Conservation (phyloP, 495 filamentous ascomycete genomes). For the Penicillium salamii region DNA sequence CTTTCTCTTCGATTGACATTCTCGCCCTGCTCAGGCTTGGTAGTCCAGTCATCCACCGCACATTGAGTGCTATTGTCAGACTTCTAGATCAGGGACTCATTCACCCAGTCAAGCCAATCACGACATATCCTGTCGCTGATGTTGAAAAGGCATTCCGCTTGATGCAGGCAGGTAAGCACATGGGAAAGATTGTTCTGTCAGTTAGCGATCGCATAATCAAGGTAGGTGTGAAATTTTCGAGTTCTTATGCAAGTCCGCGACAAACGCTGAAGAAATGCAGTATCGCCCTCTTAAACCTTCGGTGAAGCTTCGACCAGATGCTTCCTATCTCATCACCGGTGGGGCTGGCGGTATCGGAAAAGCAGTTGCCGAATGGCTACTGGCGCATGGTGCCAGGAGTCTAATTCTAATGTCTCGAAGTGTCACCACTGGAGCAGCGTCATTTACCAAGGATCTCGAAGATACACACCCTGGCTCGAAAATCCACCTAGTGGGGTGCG, state of each 20-base stretch:
- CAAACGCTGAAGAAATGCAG: not conserved
- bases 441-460: constrained; percentile 19
- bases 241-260: too few species aligned
- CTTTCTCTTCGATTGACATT: not conserved
- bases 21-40: not conserved
- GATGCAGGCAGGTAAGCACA: not conserved
- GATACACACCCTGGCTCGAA: not conserved
- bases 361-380: constrained; percentile 58
- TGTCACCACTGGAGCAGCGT: constrained; percentile 28
- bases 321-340: constrained; percentile 43
- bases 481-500: constrained; percentile 7
- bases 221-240: too few species aligned
- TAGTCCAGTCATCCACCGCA: not conserved
- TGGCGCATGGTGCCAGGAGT: constrained; percentile 52
- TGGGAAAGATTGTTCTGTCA: not conserved
- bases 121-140: not conserved
- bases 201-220: not conserved
- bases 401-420: constrained; percentile 48
- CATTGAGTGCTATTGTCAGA: not conserved
- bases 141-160: not conserved
- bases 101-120: not conserved
- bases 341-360: constrained; percentile 59
- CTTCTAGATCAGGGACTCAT: not conserved
- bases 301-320: not conserved
- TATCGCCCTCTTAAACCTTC: not conserved